Percentiles rank a stretch among this genome's conserved stretches.
phyloP scores from a whole-genome alignment of 2,329 filamentous ascomycete genomes.

The Botrytis squamosa region DNA sequence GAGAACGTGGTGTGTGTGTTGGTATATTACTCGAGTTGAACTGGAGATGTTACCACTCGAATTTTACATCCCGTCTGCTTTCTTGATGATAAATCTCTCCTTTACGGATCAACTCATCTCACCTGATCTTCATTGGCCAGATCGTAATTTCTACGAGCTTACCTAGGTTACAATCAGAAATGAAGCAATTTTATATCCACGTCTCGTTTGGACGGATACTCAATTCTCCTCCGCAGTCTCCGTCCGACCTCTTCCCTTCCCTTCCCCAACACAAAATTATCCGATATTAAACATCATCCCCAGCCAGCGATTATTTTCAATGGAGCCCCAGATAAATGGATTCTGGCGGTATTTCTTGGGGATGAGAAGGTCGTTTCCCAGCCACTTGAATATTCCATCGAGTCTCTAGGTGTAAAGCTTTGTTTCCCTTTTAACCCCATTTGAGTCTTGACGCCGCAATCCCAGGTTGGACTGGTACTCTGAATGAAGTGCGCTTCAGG shows the following conservation, averaged over 20 bases:
- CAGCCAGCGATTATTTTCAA: conserved; percentile 1
- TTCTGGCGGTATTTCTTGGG: background rate
- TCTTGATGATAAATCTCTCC: background rate
- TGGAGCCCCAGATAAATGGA: conserved; percentile 14
- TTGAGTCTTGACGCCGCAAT: background rate
- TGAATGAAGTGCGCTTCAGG: background rate
- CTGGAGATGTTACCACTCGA: background rate
- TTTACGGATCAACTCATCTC: background rate
- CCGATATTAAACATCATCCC: conserved; percentile 7
- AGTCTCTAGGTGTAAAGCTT: background rate
- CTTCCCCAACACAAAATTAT: background rate
- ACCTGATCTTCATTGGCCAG: background rate
- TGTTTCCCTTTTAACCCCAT: background rate
- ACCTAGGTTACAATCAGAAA: background rate
- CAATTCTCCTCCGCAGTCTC: background rate
- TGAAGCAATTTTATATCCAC: conserved; percentile 20
- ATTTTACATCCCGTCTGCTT: background rate
- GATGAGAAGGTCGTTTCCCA: background rate
- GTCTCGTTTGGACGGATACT: background rate
- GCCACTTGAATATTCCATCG: background rate
- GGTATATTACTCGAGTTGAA: background rate
- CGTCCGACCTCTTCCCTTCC: background rate
- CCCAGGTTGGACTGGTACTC: background rate
- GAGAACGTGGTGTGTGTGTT: background rate
- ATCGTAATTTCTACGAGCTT: background rate